Percentiles rank a stretch among this genome's conserved stretches.
These are phyloP conservation scores for Fusarium sp. DNA, from an alignment of 2,329 filamentous ascomycete genomes.

Conservation along the genomic window DNA sequence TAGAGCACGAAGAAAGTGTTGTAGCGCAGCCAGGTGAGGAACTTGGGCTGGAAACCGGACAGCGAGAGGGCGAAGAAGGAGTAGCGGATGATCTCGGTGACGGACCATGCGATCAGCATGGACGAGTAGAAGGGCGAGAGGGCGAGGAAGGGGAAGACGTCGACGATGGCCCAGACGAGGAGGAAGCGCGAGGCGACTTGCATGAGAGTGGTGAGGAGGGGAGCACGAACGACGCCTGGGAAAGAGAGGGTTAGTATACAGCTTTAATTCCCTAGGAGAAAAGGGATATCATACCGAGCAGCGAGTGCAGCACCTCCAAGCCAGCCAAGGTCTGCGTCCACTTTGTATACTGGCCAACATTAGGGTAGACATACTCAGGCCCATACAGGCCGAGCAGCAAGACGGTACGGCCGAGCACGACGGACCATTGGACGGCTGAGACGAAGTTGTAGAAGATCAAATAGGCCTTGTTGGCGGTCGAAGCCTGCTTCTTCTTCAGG, in stretches of 20 bases:
- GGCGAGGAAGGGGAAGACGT: constrained; percentile 77
- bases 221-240: constrained; percentile 85
- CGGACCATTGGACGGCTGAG: constrained; percentile 82
- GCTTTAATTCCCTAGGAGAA: neutral
- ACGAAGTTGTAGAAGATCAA: constrained; percentile 87
- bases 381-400: constrained; percentile 66
- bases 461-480: constrained; percentile 71
- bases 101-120: constrained; percentile 88
- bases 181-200: constrained; percentile 90
- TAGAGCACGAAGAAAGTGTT: constrained; percentile 96
- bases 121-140: constrained; percentile 74
- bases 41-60: constrained; percentile 69
- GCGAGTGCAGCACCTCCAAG: constrained; percentile 86
- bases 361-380: constrained; percentile 70
- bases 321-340: constrained; percentile 87
- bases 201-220: constrained; percentile 86
- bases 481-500: constrained; percentile 48
- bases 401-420: constrained; percentile 78
- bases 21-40: constrained; percentile 85
- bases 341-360: constrained; percentile 76
- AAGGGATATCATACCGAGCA: constrained; percentile 70
- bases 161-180: constrained; percentile 88
- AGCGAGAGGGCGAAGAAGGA: constrained; percentile 87
- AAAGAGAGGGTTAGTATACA: constrained; percentile 10
- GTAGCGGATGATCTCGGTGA: constrained; percentile 95